Evolutionary conservation across 2,329 filamentous ascomycete species (phyloP).

Genomic region (Seiridium unicorne): DNA sequence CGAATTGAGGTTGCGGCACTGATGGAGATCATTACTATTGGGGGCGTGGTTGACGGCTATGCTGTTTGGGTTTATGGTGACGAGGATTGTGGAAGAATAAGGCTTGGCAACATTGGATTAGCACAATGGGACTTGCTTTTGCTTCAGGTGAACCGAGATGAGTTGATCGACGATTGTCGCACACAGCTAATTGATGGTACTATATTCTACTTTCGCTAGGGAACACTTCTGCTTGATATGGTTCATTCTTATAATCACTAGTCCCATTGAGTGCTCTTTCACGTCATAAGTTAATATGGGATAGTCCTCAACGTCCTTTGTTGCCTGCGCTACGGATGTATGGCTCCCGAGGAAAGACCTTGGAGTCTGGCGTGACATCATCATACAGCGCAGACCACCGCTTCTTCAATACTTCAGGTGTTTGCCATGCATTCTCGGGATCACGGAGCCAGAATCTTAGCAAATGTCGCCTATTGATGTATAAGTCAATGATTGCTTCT

Average conservation of each 20-base stretch:
- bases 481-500: conserved; percentile 25
- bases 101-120: not conserved
- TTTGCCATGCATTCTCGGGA: conserved; percentile 46
- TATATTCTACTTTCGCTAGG: conserved; percentile 15
- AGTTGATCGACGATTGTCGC: not conserved
- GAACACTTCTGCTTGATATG: not conserved
- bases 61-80: not conserved
- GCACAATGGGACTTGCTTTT: not conserved
- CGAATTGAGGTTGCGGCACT: not conserved
- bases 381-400: conserved; percentile 55
- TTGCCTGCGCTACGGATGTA: conserved; percentile 38
- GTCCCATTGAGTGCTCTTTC: not conserved
- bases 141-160: not conserved
- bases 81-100: not conserved
- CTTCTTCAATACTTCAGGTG: conserved; percentile 38
- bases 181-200: too few relatives aligned
- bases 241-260: not conserved
- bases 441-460: conserved; percentile 50
- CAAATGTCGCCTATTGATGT: conserved; percentile 39
- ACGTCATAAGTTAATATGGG: not conserved
- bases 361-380: conserved; percentile 46
- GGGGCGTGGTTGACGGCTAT: not conserved
- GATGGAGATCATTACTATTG: not conserved
- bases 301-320: conserved; percentile 18
- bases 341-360: conserved; percentile 58